These are phyloP conservation scores for Aegilops sharonensis DNA, from an alignment of 176 grass and related monocot genomes.

Conservation along the genomic window DNA sequence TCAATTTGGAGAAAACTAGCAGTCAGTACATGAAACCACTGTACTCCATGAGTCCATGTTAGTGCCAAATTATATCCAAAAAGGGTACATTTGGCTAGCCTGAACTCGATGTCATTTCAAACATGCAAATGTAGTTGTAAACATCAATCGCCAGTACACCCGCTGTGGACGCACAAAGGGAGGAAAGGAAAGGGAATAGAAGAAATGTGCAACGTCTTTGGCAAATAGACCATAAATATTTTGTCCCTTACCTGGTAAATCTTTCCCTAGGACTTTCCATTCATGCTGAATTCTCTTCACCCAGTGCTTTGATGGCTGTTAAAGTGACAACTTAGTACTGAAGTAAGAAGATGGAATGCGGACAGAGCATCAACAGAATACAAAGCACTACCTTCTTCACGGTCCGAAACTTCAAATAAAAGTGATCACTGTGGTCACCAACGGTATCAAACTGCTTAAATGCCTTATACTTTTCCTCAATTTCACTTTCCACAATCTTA, in stretches of 20 bases:
- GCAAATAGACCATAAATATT: not conserved
- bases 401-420: constrained; percentile 28
- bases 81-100: not conserved
- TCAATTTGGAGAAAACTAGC: constrained; percentile 26
- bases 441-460: constrained; percentile 84
- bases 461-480: constrained; percentile 51
- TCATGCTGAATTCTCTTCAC: constrained; percentile 72
- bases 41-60: not conserved
- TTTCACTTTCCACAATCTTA: constrained; percentile 37
- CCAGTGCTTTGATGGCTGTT: constrained; percentile 70
- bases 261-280: constrained; percentile 79
- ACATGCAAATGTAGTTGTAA: not conserved
- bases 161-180: not conserved
- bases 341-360: constrained; percentile 13
- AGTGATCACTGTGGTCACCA: constrained; percentile 50
- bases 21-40: constrained; percentile 4
- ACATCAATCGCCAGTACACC: not conserved
- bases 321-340: constrained; percentile 3
- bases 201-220: constrained; percentile 9
- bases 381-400: constrained; percentile 50
- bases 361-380: constrained; percentile 3
- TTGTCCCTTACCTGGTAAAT: constrained; percentile 59
- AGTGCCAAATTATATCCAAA: not conserved
- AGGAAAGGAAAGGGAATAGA: not conserved
- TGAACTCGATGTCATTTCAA: constrained; percentile 6